Conservation (phyloP, 495 filamentous ascomycete genomes). For the Hyaloscypha bicolor region DNA sequence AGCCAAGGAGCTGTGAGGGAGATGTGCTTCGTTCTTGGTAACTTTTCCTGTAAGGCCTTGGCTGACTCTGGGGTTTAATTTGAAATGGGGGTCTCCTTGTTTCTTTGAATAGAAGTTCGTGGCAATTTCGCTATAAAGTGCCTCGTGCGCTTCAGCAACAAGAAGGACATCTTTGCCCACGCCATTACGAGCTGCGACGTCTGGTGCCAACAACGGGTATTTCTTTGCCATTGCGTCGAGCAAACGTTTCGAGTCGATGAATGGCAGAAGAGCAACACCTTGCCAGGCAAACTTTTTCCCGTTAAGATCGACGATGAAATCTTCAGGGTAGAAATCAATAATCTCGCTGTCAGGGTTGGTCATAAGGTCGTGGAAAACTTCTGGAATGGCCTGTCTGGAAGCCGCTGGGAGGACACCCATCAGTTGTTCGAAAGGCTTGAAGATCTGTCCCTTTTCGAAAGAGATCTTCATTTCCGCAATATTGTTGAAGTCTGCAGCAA, state of each 20-base stretch:
- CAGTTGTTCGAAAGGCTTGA: constrained; percentile 93
- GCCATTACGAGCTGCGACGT: constrained; percentile 79
- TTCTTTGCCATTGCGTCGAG: constrained; percentile 81
- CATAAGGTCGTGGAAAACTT: constrained; percentile 88
- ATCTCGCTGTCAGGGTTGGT: constrained; percentile 83
- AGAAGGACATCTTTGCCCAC: constrained; percentile 79
- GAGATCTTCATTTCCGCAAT: constrained; percentile 74
- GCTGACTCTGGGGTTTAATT: constrained; percentile 71
- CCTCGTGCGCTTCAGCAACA: constrained; percentile 74
- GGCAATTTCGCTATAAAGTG: constrained; percentile 79
- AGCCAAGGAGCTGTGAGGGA: constrained; percentile 70
- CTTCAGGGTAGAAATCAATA: constrained; percentile 95
- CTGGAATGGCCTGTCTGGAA: constrained; percentile 87
- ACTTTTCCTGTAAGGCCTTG: constrained; percentile 79
- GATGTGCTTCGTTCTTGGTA: constrained; percentile 76
- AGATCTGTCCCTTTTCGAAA: constrained; percentile 86
- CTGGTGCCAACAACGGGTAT: constrained; percentile 75
- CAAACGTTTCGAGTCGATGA: constrained; percentile 90
- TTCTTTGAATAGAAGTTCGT: constrained; percentile 90
- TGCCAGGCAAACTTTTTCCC: constrained; percentile 99
- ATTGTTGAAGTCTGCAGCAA: constrained; percentile 92
- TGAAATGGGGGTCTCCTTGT: constrained; percentile 62
- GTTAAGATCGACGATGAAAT: constrained; percentile 91
- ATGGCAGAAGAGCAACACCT: constrained; percentile 89
- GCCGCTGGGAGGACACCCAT: constrained; percentile 97